Percentiles rank a stretch among this genome's conserved stretches.
These are phyloP conservation scores for Chlorella vulgaris DNA, from an alignment of 139 green algal genomes.

Conservation along the genomic window DNA sequence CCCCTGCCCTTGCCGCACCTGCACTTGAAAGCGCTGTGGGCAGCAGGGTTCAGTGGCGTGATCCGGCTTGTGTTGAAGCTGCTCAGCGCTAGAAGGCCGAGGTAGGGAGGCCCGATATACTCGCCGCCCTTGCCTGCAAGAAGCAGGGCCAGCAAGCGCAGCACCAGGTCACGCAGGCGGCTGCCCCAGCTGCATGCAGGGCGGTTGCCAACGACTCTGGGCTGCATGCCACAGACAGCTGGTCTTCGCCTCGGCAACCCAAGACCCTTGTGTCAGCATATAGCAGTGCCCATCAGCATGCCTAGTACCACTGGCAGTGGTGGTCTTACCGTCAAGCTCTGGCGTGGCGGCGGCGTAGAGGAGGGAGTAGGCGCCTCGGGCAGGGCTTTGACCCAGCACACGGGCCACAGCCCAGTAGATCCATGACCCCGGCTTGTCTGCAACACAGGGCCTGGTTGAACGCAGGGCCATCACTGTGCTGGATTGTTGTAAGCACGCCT, in stretches of 20 bases:
- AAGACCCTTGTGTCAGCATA: too few relatives aligned
- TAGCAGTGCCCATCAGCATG: too few relatives aligned
- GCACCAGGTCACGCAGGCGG: neutral
- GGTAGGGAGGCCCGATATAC: conserved; percentile 13
- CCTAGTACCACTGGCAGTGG: too few relatives aligned
- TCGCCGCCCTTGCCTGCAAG: conserved; percentile 9
- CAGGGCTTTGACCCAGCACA: conserved; percentile 5
- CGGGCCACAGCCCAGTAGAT: neutral
- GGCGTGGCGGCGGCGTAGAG: conserved; percentile 6
- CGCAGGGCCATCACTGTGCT: neutral
- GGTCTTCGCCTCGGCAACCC: too few relatives aligned
- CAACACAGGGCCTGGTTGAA: neutral
- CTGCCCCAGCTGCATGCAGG: neutral
- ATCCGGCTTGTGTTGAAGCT: neutral
- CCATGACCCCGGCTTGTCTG: conserved; percentile 7
- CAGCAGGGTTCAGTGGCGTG: neutral
- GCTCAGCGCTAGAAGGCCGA: conserved; percentile 1
- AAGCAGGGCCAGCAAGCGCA: neutral
- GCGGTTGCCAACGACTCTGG: too few relatives aligned
- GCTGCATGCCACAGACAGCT: too few relatives aligned
- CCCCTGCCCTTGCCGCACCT: neutral
- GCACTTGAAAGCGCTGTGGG: neutral
- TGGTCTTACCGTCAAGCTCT: conserved; percentile 27
- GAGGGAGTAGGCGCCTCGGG: conserved; percentile 1
- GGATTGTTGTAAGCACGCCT: too few relatives aligned